Conservation (phyloP, 768 basidiomycete genomes). For the Amanita inopinata region DNA sequence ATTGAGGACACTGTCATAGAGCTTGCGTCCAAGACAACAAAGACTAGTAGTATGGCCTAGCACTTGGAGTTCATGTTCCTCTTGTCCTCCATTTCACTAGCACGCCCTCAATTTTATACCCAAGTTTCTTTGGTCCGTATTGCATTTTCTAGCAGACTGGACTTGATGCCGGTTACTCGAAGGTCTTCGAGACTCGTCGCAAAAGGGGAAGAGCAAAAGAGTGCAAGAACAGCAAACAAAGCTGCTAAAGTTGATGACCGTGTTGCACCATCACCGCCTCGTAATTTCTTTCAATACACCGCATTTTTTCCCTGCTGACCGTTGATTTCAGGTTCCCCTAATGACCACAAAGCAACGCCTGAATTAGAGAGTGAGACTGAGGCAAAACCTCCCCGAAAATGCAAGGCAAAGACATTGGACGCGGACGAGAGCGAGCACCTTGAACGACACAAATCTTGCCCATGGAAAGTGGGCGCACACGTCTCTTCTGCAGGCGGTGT, state of each 20-base stretch:
- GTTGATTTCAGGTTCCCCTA: background rate
- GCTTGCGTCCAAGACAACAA: too few species aligned
- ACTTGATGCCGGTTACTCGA: background rate
- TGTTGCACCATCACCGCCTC: background rate
- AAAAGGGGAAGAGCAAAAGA: background rate
- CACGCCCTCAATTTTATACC: too few species aligned
- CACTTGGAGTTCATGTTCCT: too few species aligned
- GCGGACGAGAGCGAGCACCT: constrained; percentile 17
- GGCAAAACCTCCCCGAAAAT: constrained; percentile 7
- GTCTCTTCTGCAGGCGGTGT: constrained; percentile 77
- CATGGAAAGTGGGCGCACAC: constrained; percentile 77
- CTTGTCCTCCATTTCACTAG: too few species aligned
- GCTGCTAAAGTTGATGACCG: background rate
- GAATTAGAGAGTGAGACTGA: background rate
- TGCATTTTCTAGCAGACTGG: background rate
- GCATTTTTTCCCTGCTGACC: background rate
- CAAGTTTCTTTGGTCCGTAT: too few species aligned
- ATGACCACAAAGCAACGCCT: background rate
- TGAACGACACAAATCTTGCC: constrained; percentile 21
- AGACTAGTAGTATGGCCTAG: too few species aligned
- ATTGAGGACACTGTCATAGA: too few species aligned
- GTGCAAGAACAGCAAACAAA: background rate
- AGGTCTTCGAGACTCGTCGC: constrained; percentile 2
- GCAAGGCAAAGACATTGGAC: constrained; percentile 9
- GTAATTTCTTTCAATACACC: background rate